A percentile compares a stretch with the other conserved stretches of the same genome.
Evolutionary conservation across 1,284 basidiomycete species (phyloP).

Genomic region (Anthracocystis setariae): DNA sequence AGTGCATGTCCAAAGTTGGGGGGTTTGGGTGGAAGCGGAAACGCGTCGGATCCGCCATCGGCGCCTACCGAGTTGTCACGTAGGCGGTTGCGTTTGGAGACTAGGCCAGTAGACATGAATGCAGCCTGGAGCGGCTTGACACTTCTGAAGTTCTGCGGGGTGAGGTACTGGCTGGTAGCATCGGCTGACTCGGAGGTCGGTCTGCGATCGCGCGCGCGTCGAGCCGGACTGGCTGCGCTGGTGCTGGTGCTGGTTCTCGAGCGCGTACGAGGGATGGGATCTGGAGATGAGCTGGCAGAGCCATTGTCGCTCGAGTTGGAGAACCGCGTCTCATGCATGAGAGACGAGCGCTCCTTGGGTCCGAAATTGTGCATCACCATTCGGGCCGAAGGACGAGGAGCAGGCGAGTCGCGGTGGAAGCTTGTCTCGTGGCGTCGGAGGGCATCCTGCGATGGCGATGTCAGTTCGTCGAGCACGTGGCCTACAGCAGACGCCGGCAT

Average conservation of each 20-base stretch:
- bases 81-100: slow-evolving; percentile 64
- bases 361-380: slow-evolving; percentile 39
- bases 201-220: slow-evolving; percentile 36
- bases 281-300: slow-evolving; percentile 38
- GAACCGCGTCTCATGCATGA: slow-evolving; percentile 51
- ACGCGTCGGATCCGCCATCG: slow-evolving; percentile 36
- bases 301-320: slow-evolving; percentile 38
- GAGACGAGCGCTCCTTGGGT: slow-evolving; percentile 48
- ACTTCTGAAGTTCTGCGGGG: slow-evolving; percentile 69
- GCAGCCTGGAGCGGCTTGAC: slow-evolving; percentile 69
- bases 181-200: slow-evolving; percentile 32
- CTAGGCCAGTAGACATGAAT: slow-evolving; percentile 69
- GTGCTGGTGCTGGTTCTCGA: slow-evolving; percentile 28
- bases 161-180: slow-evolving; percentile 44
- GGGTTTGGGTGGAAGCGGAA: slow-evolving; percentile 44
- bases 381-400: slow-evolving; percentile 17
- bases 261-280: slow-evolving; percentile 30
- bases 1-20: slow-evolving; percentile 54
- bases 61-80: slow-evolving; percentile 39
- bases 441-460: slow-evolving; percentile 37
- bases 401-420: slow-evolving; percentile 42
- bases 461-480: slow-evolving; percentile 28
- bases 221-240: slow-evolving; percentile 26
- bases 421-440: slow-evolving; percentile 33
- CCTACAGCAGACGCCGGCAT: background rate